These are phyloP conservation scores for Allomyces arbusculus DNA, from an alignment of 192 early-diverging fungal species.

Conservation along the genomic window DNA sequence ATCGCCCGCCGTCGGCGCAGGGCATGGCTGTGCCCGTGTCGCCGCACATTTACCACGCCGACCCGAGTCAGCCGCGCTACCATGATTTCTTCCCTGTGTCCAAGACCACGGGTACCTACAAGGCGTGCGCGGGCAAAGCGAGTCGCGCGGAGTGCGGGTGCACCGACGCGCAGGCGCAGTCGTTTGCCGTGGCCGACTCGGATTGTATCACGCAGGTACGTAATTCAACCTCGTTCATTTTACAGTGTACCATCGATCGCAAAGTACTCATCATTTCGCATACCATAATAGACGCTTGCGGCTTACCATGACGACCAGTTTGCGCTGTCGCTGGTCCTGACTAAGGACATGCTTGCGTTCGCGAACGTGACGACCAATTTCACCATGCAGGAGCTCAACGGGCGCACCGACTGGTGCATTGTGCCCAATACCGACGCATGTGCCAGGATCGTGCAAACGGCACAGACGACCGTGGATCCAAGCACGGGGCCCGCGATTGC, in stretches of 20 bases:
- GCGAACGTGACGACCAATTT: not conserved
- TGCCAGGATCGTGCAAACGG: not conserved
- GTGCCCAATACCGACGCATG: not conserved
- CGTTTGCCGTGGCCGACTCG: constrained; percentile 1
- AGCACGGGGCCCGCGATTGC: not conserved
- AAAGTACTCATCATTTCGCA: no score
- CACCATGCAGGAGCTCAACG: constrained; percentile 1
- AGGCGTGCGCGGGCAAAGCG: not conserved
- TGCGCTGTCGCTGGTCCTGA: not conserved
- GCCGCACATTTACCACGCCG: constrained; percentile 2
- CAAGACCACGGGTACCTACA: not conserved
- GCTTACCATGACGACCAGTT: not conserved
- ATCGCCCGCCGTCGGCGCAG: constrained; percentile 2
- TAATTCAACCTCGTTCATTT: no score
- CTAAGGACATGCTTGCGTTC: not conserved
- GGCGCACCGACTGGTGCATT: constrained; percentile 2
- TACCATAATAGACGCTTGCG: not conserved
- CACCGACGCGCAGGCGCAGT: constrained; percentile 1
- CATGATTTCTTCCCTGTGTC: not conserved
- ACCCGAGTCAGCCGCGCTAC: not conserved
- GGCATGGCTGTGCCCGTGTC: not conserved
- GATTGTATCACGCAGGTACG: constrained; percentile 1
- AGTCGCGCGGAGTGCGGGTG: constrained; percentile 1
- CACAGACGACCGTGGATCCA: not conserved
- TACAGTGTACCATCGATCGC: not conserved